phyloP scores from a whole-genome alignment of 2,329 filamentous ascomycete species.

The Claviceps sorghi region DNA sequence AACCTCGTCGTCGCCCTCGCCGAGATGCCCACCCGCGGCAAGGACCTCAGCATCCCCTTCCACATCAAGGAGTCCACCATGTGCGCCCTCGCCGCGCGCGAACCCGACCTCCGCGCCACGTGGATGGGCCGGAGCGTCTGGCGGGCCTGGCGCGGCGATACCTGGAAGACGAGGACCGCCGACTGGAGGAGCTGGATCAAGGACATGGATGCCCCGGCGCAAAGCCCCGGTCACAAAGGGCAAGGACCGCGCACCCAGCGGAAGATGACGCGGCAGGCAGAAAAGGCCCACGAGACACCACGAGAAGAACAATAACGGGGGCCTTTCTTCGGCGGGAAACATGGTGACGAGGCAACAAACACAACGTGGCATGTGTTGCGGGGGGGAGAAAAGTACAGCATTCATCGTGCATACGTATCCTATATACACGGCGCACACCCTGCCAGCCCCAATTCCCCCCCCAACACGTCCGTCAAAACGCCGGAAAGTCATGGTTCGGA shows the following conservation, averaged over 20 bases:
- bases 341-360: too few relatives aligned
- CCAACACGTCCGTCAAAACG: too few relatives aligned
- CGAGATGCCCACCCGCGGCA: conserved; percentile 33
- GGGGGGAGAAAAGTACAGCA: too few relatives aligned
- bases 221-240: neutral
- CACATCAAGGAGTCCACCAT: conserved; percentile 44
- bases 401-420: too few relatives aligned
- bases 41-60: conserved; percentile 36
- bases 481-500: too few relatives aligned
- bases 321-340: too few relatives aligned
- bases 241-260: neutral
- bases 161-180: conserved; percentile 36
- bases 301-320: neutral
- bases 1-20: conserved; percentile 36
- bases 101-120: conserved; percentile 34
- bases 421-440: too few relatives aligned
- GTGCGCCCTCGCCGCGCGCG: conserved; percentile 30
- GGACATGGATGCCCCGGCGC: conserved; percentile 21
- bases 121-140: conserved; percentile 43
- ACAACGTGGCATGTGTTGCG: too few relatives aligned
- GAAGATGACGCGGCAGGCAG: neutral
- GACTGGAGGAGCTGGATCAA: conserved; percentile 46
- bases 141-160: conserved; percentile 42
- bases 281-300: neutral
- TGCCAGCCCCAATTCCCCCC: too few relatives aligned